These are phyloP conservation scores for Fraxinus pennsylvanica DNA, from an alignment of 257 asterid species.

Conservation along the genomic window DNA sequence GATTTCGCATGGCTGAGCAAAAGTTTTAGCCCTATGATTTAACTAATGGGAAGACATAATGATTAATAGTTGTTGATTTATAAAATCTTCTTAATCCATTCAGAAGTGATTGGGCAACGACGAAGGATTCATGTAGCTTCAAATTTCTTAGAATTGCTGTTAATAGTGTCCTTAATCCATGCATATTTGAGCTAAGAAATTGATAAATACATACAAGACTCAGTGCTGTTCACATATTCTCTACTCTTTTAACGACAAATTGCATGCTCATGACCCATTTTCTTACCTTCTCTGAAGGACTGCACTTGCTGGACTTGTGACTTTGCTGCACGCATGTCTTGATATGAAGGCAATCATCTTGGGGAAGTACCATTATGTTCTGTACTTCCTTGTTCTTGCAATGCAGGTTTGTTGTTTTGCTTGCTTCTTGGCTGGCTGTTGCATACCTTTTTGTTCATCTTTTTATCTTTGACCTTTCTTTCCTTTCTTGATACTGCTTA, in stretches of 20 bases:
- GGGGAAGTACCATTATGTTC: slow-evolving; percentile 85
- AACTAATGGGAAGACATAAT: not conserved
- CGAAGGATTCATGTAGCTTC: not conserved
- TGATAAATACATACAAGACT: not conserved
- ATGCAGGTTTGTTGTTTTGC: slow-evolving; percentile 64
- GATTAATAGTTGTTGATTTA: not conserved
- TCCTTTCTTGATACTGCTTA: not conserved
- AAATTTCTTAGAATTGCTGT: not conserved
- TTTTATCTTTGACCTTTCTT: not conserved
- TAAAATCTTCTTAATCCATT: not conserved
- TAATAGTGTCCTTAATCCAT: not conserved
- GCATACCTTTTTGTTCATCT: not conserved
- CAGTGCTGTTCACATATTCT: not conserved
- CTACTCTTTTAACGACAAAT: not conserved
- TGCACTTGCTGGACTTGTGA: slow-evolving; percentile 83
- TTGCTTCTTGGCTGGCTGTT: not conserved
- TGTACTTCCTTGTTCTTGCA: slow-evolving; percentile 84
- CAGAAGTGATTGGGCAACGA: not conserved
- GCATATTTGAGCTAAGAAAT: not conserved
- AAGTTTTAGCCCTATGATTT: not conserved
- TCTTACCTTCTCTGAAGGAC: slow-evolving; percentile 47
- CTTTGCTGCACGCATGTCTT: slow-evolving; percentile 75
- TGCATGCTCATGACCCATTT: not conserved
- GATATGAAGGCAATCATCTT: slow-evolving; percentile 79
- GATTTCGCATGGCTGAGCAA: not conserved